Conservation (phyloP, 2,329 filamentous ascomycete species). For the Hymenoscyphus fraxineus region DNA sequence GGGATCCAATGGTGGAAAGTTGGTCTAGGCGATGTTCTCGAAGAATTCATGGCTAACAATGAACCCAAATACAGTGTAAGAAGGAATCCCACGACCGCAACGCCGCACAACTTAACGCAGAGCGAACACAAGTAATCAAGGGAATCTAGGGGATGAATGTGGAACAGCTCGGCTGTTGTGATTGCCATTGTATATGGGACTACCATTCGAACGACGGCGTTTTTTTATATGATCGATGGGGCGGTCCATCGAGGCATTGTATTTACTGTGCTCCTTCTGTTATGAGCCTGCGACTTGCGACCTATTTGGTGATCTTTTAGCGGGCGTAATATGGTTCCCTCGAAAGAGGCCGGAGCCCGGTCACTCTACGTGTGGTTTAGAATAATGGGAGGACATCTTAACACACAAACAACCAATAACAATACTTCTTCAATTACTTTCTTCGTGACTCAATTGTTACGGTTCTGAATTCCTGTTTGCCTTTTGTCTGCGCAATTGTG, state of each 20-base stretch:
- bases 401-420: not conserved
- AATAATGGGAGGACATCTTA: not conserved
- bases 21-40: conserved; percentile 32
- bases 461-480: not conserved
- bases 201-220: conserved; percentile 1
- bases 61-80: conserved; percentile 63
- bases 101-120: conserved; percentile 83
- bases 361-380: conserved; percentile 12
- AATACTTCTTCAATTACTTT: not conserved
- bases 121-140: conserved; percentile 91
- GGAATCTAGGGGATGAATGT: conserved; percentile 59
- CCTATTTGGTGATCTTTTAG: conserved; percentile 12
- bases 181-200: not conserved
- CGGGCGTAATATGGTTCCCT: conserved; percentile 17
- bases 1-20: conserved; percentile 41
- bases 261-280: conserved; percentile 15
- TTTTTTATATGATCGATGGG: conserved; percentile 8
- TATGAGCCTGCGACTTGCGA: not conserved
- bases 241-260: conserved; percentile 11
- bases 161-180: not conserved
- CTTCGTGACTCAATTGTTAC: not conserved
- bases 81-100: conserved; percentile 95
- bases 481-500: too few relatives aligned
- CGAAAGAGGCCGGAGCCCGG: not conserved
- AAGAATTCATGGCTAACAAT: conserved; percentile 39